These are phyloP conservation scores for Podospora fimiseda DNA, from an alignment of 495 filamentous ascomycete species.

Conservation along the genomic window DNA sequence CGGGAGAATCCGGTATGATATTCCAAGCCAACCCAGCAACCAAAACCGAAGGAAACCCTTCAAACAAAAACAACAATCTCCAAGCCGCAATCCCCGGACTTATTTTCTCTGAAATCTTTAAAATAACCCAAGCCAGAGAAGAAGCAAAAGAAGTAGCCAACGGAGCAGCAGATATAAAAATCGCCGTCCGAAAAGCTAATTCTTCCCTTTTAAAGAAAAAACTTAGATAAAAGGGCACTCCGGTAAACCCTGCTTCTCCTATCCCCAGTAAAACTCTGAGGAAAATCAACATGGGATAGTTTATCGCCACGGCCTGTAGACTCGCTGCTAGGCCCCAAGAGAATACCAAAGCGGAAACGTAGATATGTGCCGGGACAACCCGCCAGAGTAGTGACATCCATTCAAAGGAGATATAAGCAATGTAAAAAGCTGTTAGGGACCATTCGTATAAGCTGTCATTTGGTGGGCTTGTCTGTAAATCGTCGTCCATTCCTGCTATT, in stretches of 20 bases:
- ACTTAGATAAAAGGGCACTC: conserved; percentile 72
- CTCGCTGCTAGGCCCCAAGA: conserved; percentile 65
- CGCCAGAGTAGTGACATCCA: conserved; percentile 73
- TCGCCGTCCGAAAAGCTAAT: conserved; percentile 69
- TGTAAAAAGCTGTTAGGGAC: conserved; percentile 74
- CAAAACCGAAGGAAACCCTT: conserved; percentile 70
- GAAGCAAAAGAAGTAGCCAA: conserved; percentile 80
- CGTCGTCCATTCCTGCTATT: conserved; percentile 63
- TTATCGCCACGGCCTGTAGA: conserved; percentile 61
- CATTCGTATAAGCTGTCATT: conserved; percentile 73
- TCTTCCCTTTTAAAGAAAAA: conserved; percentile 85
- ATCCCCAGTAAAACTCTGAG: conserved; percentile 64
- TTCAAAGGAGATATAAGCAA: conserved; percentile 60
- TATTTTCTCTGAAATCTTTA: conserved; percentile 51
- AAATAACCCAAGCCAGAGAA: conserved; percentile 75
- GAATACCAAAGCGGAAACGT: conserved; percentile 56
- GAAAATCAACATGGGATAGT: conserved; percentile 64
- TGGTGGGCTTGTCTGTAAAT: conserved; percentile 52
- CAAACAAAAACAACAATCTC: conserved; percentile 80
- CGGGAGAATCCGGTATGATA: conserved; percentile 66
- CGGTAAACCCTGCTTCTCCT: conserved; percentile 68
- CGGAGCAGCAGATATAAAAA: conserved; percentile 79
- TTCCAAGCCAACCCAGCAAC: conserved; percentile 64
- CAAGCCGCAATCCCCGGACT: conserved; percentile 65
- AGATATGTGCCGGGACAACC: conserved; percentile 56